Conservation (phyloP, 371 early-diverging fungal species). For the Mucor sp. region DNA sequence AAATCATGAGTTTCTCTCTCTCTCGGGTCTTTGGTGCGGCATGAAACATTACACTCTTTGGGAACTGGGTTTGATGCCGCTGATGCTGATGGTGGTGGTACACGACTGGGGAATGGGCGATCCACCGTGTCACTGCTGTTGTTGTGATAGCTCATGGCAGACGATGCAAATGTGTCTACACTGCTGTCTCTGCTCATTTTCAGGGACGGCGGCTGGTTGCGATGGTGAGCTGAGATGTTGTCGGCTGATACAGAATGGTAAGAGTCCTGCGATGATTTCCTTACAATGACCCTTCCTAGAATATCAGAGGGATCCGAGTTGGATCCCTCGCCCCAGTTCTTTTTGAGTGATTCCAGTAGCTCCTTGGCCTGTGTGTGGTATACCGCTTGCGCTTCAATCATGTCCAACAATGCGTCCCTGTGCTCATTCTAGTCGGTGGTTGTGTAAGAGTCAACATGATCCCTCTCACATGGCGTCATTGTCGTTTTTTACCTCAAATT, state of each 20-base stretch:
- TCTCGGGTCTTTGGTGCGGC: too few relatives aligned
- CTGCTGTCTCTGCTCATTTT: slow-evolving; percentile 6
- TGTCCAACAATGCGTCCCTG: slow-evolving; percentile 48
- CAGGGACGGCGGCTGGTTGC: background rate
- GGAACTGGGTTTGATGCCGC: slow-evolving; percentile 9
- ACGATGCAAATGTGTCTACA: background rate
- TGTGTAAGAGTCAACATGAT: background rate
- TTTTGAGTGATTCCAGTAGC: slow-evolving; percentile 38
- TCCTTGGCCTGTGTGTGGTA: slow-evolving; percentile 54
- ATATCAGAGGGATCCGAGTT: slow-evolving; percentile 10
- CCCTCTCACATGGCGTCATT: background rate
- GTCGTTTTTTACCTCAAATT: slow-evolving; percentile 59
- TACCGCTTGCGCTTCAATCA: slow-evolving; percentile 60
- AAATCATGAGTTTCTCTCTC: too few relatives aligned
- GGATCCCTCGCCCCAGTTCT: slow-evolving; percentile 34
- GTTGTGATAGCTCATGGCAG: background rate
- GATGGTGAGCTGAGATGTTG: background rate
- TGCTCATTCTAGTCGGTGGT: slow-evolving; percentile 52
- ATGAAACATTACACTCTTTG: slow-evolving; percentile 13
- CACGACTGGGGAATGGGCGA: background rate
- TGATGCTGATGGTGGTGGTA: slow-evolving; percentile 1
- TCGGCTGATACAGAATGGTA: background rate
- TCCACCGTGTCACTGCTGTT: background rate
- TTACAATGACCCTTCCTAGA: slow-evolving; percentile 5
- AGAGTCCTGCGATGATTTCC: background rate